Evolutionary conservation across 176 grass and related monocot species (phyloP).

Genomic region (Dactylis glomerata): DNA sequence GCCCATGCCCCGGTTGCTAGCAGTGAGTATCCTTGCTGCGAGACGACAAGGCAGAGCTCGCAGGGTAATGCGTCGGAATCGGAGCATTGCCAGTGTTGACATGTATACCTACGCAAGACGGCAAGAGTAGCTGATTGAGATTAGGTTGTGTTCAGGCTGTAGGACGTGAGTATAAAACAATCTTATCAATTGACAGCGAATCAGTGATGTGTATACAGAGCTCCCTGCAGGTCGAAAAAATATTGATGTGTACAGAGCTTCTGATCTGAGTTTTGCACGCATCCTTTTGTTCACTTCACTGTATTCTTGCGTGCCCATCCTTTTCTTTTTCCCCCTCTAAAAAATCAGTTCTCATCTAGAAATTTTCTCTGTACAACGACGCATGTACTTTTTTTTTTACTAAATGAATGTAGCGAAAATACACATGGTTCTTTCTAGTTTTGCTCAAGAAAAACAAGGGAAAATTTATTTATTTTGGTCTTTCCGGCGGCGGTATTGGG

Average conservation of each 20-base stretch:
- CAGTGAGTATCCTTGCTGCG: not conserved
- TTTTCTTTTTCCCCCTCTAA: too few relatives aligned
- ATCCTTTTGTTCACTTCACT: too few relatives aligned
- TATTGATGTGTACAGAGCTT: not conserved
- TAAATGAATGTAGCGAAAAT: too few relatives aligned
- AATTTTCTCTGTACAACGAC: too few relatives aligned
- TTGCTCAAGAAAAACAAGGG: too few relatives aligned
- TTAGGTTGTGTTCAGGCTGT: not conserved
- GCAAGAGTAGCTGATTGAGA: not conserved
- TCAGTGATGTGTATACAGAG: not conserved
- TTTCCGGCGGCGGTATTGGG: too few relatives aligned
- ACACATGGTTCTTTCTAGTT: too few relatives aligned
- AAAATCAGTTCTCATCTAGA: too few relatives aligned
- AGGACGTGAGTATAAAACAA: not conserved
- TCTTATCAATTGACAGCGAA: not conserved
- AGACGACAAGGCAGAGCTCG: not conserved
- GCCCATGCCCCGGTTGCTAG: not conserved
- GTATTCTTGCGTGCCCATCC: too few relatives aligned
- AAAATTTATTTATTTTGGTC: too few relatives aligned
- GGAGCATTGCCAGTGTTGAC: slow-evolving; percentile 14
- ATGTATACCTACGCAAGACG: not conserved
- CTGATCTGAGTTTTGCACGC: too few relatives aligned
- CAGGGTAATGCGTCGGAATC: slow-evolving; percentile 12
- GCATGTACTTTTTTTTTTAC: too few relatives aligned
- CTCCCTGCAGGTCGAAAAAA: not conserved